Conservation (phyloP, 371 early-diverging fungal species). For the Rhizoclosmatium hyalinum region DNA sequence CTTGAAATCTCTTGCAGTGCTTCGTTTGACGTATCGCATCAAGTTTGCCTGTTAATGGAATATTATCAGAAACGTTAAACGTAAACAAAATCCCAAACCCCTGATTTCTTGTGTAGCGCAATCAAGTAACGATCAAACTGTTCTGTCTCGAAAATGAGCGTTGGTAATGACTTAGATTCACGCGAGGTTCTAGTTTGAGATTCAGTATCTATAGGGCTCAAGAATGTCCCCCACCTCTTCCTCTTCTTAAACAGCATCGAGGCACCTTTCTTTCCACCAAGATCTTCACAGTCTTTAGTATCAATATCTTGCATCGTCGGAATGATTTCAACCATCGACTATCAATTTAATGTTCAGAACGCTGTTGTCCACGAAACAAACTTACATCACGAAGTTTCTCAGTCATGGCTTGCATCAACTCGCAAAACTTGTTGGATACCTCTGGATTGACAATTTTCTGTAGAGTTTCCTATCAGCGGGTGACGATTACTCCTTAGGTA, state of each 20-base stretch:
- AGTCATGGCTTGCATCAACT: slow-evolving; percentile 7
- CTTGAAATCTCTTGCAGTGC: slow-evolving; percentile 74
- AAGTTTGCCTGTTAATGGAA: slow-evolving; percentile 40
- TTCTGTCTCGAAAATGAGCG: slow-evolving; percentile 69
- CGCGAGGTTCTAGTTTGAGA: slow-evolving; percentile 51
- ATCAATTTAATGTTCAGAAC: background rate
- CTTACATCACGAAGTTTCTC: slow-evolving; percentile 22
- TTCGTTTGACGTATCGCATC: slow-evolving; percentile 73
- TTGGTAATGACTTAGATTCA: slow-evolving; percentile 71
- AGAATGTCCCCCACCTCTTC: slow-evolving; percentile 17
- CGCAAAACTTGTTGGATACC: background rate
- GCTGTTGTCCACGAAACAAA: too few relatives aligned
- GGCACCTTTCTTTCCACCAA: slow-evolving; percentile 1
- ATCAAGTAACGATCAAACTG: slow-evolving; percentile 74
- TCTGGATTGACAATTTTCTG: background rate
- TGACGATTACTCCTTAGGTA: background rate
- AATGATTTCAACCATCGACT: slow-evolving; percentile 23
- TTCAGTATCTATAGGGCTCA: background rate
- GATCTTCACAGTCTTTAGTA: background rate
- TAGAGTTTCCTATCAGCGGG: too few relatives aligned
- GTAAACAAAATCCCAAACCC: background rate
- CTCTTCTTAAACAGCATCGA: slow-evolving; percentile 26
- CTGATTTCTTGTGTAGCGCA: slow-evolving; percentile 66
- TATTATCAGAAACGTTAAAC: slow-evolving; percentile 5
- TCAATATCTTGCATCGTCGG: slow-evolving; percentile 28